Conservation (phyloP, 345 rosid species). For the Cardamine occulta region DNA sequence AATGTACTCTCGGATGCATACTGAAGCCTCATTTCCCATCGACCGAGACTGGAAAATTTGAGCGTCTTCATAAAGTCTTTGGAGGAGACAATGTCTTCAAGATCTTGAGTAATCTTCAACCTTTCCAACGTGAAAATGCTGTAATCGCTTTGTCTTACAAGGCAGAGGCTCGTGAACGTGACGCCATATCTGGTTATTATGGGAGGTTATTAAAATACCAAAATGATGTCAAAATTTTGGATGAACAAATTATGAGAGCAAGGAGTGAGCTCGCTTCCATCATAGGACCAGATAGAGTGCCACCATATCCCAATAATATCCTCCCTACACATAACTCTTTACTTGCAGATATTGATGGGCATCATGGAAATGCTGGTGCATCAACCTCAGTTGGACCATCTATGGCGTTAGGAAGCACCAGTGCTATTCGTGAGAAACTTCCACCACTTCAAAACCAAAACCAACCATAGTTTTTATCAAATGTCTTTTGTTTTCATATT, state of each 20-base stretch:
- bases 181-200: neutral
- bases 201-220: neutral
- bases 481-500: neutral
- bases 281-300: neutral
- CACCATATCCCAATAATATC: neutral
- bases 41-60: neutral
- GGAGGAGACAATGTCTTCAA: neutral
- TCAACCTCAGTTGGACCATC: neutral
- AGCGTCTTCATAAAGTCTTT: neutral
- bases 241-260: neutral
- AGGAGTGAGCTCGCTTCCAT: neutral
- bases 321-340: neutral
- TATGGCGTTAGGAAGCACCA: neutral
- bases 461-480: neutral
- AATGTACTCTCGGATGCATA: neutral
- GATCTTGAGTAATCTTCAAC: neutral
- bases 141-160: neutral
- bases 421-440: neutral
- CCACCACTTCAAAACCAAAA: neutral
- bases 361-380: neutral
- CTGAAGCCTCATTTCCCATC: neutral
- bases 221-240: neutral
- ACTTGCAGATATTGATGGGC: neutral
- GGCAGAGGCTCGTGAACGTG: conserved; percentile 1
- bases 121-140: neutral